Base-by-base conservation (phyloP, 1,284 basidiomycete species). In the Ceratobasidium sp. region DNA sequence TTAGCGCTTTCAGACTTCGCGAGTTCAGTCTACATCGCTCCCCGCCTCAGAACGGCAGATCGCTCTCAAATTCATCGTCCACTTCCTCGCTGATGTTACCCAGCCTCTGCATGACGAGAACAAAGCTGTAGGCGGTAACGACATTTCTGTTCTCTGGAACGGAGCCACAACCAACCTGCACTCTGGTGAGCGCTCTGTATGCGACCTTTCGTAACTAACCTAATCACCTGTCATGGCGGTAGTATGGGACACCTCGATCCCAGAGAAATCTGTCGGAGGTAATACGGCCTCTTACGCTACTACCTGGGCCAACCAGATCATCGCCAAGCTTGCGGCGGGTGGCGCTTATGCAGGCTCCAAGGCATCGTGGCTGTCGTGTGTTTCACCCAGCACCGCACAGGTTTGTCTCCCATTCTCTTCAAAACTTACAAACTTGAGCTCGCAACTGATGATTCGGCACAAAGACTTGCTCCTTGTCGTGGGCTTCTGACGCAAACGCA, bases 81-180 rank as follows among this genome's bases (percentile, higher is more conserved):
- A 81, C 53, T 77, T 81, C 18, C 61, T 81, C 23, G 80, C 77
- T 12, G 80, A 81, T 55, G 68, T 81, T 49, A 78, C 78, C 18
- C 80, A 81, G 40, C 80, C 80, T 12, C 72, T 81, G 44, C 80
- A 81, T 49, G 70, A 64, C 49, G 79, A 81, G 61, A 69, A 70
- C 49, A 64, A 77, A 15, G 77, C 69, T 12, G 55, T 20, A 0
- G 80, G 80, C n/a, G 80, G 80, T 12, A 81, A 81, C 66, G 68
- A 60, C 10, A 80, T 81, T 63, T 46, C 51, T 20, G 80, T 79
- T 13, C 49, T 61, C n/a, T 80, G 76, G 69, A 68, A 80, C 56
- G 79, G 77, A 40, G 70, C 66, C 26, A 72, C 56, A 26, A 77
- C 71, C 23, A 76, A 77, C 60, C 56, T 81, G 64, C 80, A 81